phyloP scores from a whole-genome alignment of 83 land plant species.

The Picea mariana region DNA sequence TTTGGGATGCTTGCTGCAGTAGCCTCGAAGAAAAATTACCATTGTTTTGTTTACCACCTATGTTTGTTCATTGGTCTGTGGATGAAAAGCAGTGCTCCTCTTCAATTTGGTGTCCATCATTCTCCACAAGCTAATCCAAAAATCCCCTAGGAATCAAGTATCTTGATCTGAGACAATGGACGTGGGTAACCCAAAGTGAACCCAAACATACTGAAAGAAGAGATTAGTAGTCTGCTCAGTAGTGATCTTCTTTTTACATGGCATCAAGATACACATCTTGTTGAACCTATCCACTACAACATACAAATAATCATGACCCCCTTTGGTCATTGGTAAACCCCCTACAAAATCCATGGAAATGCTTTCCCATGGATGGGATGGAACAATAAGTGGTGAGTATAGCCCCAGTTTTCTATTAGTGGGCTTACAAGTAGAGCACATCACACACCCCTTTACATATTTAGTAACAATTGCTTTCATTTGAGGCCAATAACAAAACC shows the following conservation, averaged over 20 bases:
- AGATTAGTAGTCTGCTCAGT: background rate
- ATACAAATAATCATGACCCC: background rate
- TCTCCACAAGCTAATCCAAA: background rate
- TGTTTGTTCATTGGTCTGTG: background rate
- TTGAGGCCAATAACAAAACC: background rate
- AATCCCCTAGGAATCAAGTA: background rate
- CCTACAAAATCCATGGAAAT: background rate
- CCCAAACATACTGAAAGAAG: background rate
- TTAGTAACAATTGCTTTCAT: background rate
- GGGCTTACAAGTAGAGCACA: background rate
- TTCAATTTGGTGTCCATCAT: background rate
- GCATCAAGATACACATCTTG: background rate
- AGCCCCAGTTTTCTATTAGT: background rate
- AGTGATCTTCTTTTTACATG: background rate
- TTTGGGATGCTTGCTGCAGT: no score
- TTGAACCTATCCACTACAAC: background rate
- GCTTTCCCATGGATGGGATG: background rate
- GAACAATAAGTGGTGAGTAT: background rate
- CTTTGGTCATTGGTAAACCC: background rate
- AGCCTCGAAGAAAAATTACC: no score
- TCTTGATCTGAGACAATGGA: background rate
- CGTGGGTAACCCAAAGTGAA: background rate
- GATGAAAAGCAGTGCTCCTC: background rate
- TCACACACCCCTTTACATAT: background rate
- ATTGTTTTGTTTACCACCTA: background rate